phyloP scores from a whole-genome alignment of 805 yeast genomes.

The Trichomonascus vanleenenianus region DNA sequence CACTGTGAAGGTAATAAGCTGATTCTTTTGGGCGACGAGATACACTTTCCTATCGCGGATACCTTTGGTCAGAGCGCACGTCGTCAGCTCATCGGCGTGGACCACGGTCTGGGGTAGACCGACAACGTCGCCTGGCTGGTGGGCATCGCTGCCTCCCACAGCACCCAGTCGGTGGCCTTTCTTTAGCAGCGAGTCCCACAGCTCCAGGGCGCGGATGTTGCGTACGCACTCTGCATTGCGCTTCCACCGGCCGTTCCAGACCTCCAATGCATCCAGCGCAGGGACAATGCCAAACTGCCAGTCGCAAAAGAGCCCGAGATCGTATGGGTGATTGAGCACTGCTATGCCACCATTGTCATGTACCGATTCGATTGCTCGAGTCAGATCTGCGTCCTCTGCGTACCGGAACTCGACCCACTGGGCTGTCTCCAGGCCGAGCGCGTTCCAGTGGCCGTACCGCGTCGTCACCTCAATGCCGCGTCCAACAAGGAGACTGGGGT shows the following conservation, averaged over 20 bases:
- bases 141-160: constrained; percentile 11
- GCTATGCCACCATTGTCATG: constrained; percentile 7
- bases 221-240: constrained; percentile 6
- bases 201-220: constrained; percentile 6
- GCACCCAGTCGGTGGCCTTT: constrained; percentile 7
- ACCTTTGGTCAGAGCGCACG: constrained; percentile 3
- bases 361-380: constrained; percentile 4
- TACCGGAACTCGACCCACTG: constrained; percentile 11
- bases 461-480: constrained; percentile 14
- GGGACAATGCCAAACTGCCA: constrained; percentile 5
- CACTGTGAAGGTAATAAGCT: constrained; percentile 1
- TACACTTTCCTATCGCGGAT: constrained; percentile 5
- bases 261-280: constrained; percentile 11
- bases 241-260: constrained; percentile 14
- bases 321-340: constrained; percentile 11
- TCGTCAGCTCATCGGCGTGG: constrained; percentile 4
- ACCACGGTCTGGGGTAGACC: constrained; percentile 9
- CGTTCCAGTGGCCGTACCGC: constrained; percentile 12
- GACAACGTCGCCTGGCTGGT: constrained; percentile 6
- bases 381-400: constrained; percentile 1
- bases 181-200: constrained; percentile 7
- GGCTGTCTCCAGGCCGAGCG: constrained; percentile 6
- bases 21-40: constrained; percentile 1
- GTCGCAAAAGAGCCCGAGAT: constrained; percentile 8
- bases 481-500: constrained; percentile 7